Evolutionary conservation across 2,329 filamentous ascomycete species (phyloP).

Genomic region (Fusarium nanum): DNA sequence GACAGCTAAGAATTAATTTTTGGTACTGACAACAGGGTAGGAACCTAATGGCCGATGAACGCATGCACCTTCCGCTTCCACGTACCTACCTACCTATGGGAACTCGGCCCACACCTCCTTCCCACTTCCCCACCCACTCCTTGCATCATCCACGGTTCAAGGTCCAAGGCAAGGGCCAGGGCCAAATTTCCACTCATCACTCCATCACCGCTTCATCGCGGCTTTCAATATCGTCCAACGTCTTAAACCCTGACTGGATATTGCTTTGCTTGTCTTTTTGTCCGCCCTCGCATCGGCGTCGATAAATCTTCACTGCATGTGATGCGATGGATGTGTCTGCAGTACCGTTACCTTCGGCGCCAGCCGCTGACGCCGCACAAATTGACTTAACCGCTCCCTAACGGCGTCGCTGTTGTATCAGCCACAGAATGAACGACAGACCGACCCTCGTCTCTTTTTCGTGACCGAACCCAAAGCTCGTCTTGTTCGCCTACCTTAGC

Average conservation of each 20-base stretch:
- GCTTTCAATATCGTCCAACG: conserved; percentile 8
- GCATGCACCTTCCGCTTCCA: conserved; percentile 13
- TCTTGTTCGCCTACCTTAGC: neutral
- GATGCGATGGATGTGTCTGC: conserved; percentile 9
- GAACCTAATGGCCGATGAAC: neutral
- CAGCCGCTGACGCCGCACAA: conserved; percentile 7
- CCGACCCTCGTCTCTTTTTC: neutral
- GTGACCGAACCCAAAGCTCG: neutral
- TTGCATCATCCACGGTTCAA: conserved; percentile 32
- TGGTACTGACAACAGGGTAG: conserved; percentile 8
- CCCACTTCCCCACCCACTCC: conserved; percentile 33
- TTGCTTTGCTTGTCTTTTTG: neutral
- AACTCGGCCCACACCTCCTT: conserved; percentile 34
- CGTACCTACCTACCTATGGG: conserved; percentile 16
- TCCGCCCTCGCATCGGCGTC: neutral
- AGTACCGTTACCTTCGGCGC: neutral
- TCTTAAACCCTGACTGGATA: neutral
- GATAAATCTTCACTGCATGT: neutral
- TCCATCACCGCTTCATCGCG: conserved; percentile 21
- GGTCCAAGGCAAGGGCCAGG: conserved; percentile 3
- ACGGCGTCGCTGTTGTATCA: conserved; percentile 3
- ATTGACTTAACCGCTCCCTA: neutral
- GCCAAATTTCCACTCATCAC: conserved; percentile 20
- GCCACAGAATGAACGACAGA: conserved; percentile 3
- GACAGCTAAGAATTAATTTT: neutral